Evolutionary conservation across 495 filamentous ascomycete species (phyloP), one percentile per base, ranked within the genome.

Genomic region (Cryomyces minteri): DNA sequence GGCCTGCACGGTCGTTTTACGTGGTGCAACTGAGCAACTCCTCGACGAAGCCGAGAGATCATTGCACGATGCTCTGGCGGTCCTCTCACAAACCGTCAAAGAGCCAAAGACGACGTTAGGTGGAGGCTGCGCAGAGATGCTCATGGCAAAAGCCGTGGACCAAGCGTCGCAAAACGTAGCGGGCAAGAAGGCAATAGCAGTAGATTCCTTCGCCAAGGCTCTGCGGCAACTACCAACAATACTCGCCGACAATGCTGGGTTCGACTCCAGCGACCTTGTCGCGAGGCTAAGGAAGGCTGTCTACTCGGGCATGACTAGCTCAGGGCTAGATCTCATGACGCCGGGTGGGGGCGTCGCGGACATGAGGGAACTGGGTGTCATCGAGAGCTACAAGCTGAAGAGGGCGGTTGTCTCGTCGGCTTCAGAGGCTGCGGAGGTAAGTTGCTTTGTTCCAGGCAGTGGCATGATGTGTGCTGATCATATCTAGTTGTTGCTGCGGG

Each of bases 331-430:
- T 60, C 66, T 98, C 50, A 67, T 82, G 62, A 83, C 82, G 0
- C 86, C 88, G 4, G 88, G 88, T 31, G 92, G 92, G 39, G 86
- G 86, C 33, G 88, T 98, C 60, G 74, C 87, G 5, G 88, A 98
- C 59, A 98, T 98, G 90, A 74, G 88, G 39, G 84, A 96, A 56
- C 62, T 92, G 45, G 92, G 90, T 25, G 87, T 98, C n/a, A 81
- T 98, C 57, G 90, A 98, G 67, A 93, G 86, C 57, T 98, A 95
- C 70, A 96, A 98, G 70, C 66, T 98, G 59, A 98, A 98, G 74
- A 80, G 79, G 60, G 90, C 90, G 10, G 90, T 98, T 46, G 90
- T 98, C 33, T 84, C 79, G 28, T 94, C 86, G 46, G 90, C 90
- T 9, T 87, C 83, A 25, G 90, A 98, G 66, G 90, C 90, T 32